Conservation (phyloP, 225 moss, liverwort and hornwort species). For the Bryoerythrophyllum caledonicum region DNA sequence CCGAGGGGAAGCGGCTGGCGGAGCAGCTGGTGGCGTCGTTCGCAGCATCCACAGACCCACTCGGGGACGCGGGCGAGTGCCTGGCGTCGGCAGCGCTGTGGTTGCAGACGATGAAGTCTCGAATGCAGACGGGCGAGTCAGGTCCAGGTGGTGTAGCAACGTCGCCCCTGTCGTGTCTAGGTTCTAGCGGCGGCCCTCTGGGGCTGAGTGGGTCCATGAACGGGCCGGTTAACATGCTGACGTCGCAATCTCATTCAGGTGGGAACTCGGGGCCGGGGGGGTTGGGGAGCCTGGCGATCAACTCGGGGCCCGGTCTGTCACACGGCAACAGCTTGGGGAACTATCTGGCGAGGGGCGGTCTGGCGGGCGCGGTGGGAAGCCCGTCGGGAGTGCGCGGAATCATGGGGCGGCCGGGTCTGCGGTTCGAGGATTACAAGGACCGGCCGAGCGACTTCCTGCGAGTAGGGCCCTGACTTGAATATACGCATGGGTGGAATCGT, state of each 20-base stretch:
- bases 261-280: conserved; percentile 69
- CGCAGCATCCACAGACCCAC: conserved; percentile 94
- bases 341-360: conserved; percentile 68
- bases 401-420: conserved; percentile 71
- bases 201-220: conserved; percentile 45
- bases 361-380: conserved; percentile 59
- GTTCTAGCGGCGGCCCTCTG: conserved; percentile 43
- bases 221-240: conserved; percentile 41
- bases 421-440: conserved; percentile 97
- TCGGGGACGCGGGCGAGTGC: conserved; percentile 97
- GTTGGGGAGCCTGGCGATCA: conserved; percentile 74
- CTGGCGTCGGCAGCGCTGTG: conserved; percentile 97
- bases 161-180: conserved; percentile 41
- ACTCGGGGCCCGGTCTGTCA: conserved; percentile 61
- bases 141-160: conserved; percentile 49
- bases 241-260: conserved; percentile 51
- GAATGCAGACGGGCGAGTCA: conserved; percentile 88
- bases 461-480: conserved; percentile 42
- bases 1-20: conserved; percentile 94
- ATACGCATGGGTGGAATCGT: not conserved
- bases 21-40: conserved; percentile 98
- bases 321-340: conserved; percentile 67
- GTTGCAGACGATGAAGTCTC: conserved; percentile 96
- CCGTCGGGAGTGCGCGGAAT: conserved; percentile 61
- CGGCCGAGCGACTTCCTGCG: conserved; percentile 96